These are phyloP conservation scores for Russula griseocarnosa DNA, from an alignment of 768 basidiomycete genomes.

Conservation along the genomic window DNA sequence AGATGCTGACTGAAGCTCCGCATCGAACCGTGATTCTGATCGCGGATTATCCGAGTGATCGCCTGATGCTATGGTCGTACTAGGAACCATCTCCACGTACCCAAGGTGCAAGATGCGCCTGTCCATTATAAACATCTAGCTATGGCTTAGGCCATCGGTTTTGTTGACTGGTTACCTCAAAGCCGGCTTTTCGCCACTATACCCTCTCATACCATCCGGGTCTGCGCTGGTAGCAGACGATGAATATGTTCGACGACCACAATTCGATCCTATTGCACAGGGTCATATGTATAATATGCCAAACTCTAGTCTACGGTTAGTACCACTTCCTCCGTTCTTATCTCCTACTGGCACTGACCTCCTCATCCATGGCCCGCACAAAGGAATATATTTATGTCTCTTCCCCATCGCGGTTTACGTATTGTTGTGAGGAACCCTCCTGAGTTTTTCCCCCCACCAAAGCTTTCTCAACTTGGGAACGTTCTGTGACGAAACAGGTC, in stretches of 20 bases:
- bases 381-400: conserved; percentile 17
- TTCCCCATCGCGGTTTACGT: conserved; percentile 3
- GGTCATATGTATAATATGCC: conserved; percentile 9
- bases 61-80: neutral
- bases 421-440: conserved; percentile 8
- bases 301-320: conserved; percentile 11
- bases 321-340: no score
- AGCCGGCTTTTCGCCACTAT: neutral
- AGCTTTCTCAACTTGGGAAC: neutral
- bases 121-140: neutral
- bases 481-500: neutral
- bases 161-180: neutral
- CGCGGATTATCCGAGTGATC: no score
- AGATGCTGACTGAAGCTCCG: no score
- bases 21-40: no score
- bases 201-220: neutral
- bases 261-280: neutral
- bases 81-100: neutral
- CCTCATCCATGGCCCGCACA: neutral
- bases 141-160: neutral
- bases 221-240: conserved; percentile 9
- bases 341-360: neutral
- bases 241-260: neutral
- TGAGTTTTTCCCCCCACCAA: neutral
- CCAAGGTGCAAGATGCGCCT: neutral